A percentile compares a stretch with the other conserved stretches of the same genome.
phyloP scores from a whole-genome alignment of 208 protist species.

The Acanthamoeba healyi region DNA sequence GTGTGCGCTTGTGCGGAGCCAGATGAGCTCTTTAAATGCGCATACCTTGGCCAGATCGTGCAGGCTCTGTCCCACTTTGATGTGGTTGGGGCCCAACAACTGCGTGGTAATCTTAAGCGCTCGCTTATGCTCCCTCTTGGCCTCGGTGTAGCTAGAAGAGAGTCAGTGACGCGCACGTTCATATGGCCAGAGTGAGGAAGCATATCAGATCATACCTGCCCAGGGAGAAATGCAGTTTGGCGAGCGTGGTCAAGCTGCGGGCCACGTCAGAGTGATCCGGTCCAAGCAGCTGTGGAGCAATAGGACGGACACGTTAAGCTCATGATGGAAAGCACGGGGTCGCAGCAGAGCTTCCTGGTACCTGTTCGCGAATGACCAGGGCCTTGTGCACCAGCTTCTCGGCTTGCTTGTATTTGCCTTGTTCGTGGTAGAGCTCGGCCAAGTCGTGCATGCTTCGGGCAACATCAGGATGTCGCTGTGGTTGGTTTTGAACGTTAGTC shows the following conservation, averaged over 20 bases:
- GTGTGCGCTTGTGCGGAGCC: not conserved
- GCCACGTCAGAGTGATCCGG: constrained; percentile 72
- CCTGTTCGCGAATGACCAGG: constrained; percentile 72
- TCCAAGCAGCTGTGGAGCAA: constrained; percentile 27
- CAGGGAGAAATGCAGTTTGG: constrained; percentile 71
- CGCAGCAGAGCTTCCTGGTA: not conserved
- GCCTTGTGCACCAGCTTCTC: constrained; percentile 66
- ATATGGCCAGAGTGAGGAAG: too few relatives aligned
- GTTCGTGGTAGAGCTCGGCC: constrained; percentile 75
- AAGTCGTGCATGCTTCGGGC: constrained; percentile 72
- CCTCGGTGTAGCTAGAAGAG: constrained; percentile 51
- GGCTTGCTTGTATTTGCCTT: constrained; percentile 75
- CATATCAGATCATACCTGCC: constrained; percentile 1
- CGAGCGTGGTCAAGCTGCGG: constrained; percentile 61
- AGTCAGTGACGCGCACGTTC: too few relatives aligned
- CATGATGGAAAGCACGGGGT: not conserved
- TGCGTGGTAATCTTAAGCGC: constrained; percentile 66
- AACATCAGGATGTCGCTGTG: constrained; percentile 58
- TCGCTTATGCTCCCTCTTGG: constrained; percentile 66
- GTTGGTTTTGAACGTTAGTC: not conserved
- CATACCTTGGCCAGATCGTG: constrained; percentile 66
- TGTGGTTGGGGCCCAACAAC: constrained; percentile 71
- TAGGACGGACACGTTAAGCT: not conserved
- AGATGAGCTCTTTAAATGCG: not conserved
- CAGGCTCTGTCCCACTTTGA: constrained; percentile 63